phyloP scores from a whole-genome alignment of 2,329 filamentous ascomycete genomes.

The Sclerotinia trifoliorum region DNA sequence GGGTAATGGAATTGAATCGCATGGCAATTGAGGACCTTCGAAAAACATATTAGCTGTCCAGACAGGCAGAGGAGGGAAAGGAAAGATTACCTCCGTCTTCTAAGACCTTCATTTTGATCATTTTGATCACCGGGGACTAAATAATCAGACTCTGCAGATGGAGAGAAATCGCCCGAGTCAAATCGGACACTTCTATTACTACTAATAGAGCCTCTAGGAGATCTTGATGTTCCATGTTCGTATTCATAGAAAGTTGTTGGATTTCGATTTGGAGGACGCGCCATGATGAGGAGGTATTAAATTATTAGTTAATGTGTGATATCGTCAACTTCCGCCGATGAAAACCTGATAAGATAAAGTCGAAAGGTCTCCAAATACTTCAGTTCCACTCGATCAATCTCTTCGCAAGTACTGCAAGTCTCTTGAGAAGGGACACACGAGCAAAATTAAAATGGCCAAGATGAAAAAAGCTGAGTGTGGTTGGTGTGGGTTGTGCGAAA shows the following conservation, averaged over 20 bases:
- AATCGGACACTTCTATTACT: constrained; percentile 37
- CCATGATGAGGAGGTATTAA: constrained; percentile 5
- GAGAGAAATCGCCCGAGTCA: constrained; percentile 26
- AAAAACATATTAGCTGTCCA: constrained; percentile 7
- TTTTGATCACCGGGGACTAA: constrained; percentile 4
- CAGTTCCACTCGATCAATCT: not conserved
- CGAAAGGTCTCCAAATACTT: not conserved
- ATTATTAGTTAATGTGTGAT: not conserved
- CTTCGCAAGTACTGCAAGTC: not conserved
- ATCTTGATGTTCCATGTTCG: constrained; percentile 36
- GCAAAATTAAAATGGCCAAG: constrained; percentile 7
- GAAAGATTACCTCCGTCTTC: constrained; percentile 35
- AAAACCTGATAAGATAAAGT: not conserved
- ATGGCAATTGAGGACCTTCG: constrained; percentile 58
- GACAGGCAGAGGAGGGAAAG: not conserved
- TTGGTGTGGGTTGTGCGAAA: not conserved
- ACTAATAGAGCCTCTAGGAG: constrained; percentile 37
- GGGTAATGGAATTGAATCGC: constrained; percentile 56
- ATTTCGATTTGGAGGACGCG: constrained; percentile 26
- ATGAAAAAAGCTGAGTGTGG: not conserved
- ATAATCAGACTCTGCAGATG: constrained; percentile 11
- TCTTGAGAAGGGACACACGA: not conserved
- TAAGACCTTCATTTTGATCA: constrained; percentile 25
- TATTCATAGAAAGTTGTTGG: constrained; percentile 40
- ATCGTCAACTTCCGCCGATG: not conserved